Conservation (phyloP, 768 basidiomycete species). For the Phylloporus sp. region DNA sequence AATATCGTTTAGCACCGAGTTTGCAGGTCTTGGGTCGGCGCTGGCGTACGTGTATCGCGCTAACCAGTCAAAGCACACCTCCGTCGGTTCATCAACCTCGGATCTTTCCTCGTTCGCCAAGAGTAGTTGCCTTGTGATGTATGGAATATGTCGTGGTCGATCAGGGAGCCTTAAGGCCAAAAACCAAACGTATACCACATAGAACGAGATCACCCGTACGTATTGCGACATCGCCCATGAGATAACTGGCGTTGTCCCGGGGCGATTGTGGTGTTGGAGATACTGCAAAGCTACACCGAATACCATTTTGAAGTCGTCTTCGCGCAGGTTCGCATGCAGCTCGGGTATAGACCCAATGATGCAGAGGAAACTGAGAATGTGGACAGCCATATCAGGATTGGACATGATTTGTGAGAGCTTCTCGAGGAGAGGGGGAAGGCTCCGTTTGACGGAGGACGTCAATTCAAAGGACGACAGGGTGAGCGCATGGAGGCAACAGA, state of each 20-base stretch:
- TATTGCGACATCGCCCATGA: constrained; percentile 90
- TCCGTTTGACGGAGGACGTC: constrained; percentile 72
- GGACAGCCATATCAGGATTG: constrained; percentile 88
- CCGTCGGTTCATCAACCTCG: constrained; percentile 81
- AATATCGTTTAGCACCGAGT: constrained; percentile 72
- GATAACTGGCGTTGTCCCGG: constrained; percentile 49
- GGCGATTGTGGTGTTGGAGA: constrained; percentile 82
- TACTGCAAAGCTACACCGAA: constrained; percentile 94
- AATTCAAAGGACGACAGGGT: constrained; percentile 86
- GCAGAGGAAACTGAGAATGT: constrained; percentile 87
- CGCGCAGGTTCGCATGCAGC: constrained; percentile 87
- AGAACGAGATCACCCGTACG: constrained; percentile 84
- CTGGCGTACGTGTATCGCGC: constrained; percentile 91
- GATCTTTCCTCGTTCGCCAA: constrained; percentile 75
- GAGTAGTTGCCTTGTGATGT: constrained; percentile 81
- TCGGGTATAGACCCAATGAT: constrained; percentile 77
- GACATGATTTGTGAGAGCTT: constrained; percentile 94
- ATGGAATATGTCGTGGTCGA: constrained; percentile 73
- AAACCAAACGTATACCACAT: constrained; percentile 93
- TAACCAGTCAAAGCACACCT: constrained; percentile 98
- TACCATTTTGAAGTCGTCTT: constrained; percentile 85
- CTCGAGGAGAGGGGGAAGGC: constrained; percentile 73
- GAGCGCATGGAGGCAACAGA: constrained; percentile 85
- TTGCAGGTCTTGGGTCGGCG: constrained; percentile 85
- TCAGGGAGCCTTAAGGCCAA: constrained; percentile 79